Conservation (phyloP, 768 basidiomycete genomes). For the Pleurotus salmoneostramineus region DNA sequence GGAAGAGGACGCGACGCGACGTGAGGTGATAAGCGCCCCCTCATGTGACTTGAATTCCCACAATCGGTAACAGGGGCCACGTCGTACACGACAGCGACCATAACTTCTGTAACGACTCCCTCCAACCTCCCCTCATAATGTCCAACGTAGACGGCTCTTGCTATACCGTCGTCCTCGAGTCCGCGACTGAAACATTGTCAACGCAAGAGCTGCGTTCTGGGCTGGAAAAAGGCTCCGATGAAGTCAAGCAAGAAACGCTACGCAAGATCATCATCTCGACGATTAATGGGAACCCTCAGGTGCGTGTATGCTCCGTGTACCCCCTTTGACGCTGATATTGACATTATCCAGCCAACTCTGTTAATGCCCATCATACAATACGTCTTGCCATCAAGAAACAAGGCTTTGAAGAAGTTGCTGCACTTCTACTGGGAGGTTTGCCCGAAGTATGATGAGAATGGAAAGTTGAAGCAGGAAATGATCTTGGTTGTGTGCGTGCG, state of each 20-base stretch:
- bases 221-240: slow-evolving; percentile 94
- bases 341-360: slow-evolving; percentile 61
- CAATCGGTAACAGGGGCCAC: neutral
- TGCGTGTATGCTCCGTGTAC: slow-evolving; percentile 19
- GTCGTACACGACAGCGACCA: neutral
- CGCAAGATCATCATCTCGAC: slow-evolving; percentile 91
- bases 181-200: slow-evolving; percentile 70
- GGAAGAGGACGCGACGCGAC: too few species aligned
- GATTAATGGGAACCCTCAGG: slow-evolving; percentile 92
- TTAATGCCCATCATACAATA: slow-evolving; percentile 99
- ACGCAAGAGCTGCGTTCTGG: slow-evolving; percentile 75
- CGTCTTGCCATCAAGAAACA: slow-evolving; percentile 92
- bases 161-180: slow-evolving; percentile 78
- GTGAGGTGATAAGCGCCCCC: too few species aligned
- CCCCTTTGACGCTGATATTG: neutral
- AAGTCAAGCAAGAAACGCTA: slow-evolving; percentile 95
- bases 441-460: slow-evolving; percentile 94
- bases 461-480: slow-evolving; percentile 99
- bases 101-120: slow-evolving; percentile 2
- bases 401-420: slow-evolving; percentile 94
- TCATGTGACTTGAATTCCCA: neutral
- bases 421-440: slow-evolving; percentile 98
- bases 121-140: slow-evolving; percentile 20
- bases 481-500: slow-evolving; percentile 90
- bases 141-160: slow-evolving; percentile 56